These are phyloP conservation scores for Candida gorgasii DNA, from an alignment of 805 yeast species.

Conservation along the genomic window DNA sequence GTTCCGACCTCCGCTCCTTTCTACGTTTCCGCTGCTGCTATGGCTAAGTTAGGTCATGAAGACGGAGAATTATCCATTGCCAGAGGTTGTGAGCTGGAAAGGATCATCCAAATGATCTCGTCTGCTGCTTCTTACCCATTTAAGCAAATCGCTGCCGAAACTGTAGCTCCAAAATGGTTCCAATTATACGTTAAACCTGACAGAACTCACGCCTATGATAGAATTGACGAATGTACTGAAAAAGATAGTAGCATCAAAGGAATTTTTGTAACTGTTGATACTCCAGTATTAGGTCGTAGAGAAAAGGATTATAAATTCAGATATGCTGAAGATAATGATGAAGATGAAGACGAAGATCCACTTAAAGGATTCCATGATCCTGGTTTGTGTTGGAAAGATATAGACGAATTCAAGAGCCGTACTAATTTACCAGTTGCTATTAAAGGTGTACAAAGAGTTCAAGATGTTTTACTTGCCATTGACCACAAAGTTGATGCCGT, in stretches of 20 bases:
- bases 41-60: slow-evolving; percentile 43
- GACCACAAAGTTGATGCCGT: slow-evolving; percentile 74
- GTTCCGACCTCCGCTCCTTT: slow-evolving; percentile 42
- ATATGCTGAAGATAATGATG: slow-evolving; percentile 24
- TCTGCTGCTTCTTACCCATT: slow-evolving; percentile 41
- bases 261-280: slow-evolving; percentile 55
- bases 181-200: slow-evolving; percentile 50
- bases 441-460: slow-evolving; percentile 84
- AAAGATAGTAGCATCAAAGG: slow-evolving; percentile 40
- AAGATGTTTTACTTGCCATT: slow-evolving; percentile 73
- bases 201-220: slow-evolving; percentile 28
- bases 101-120: slow-evolving; percentile 51
- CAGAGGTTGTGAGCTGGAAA: slow-evolving; percentile 39
- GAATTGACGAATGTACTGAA: slow-evolving; percentile 39
- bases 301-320: slow-evolving; percentile 47
- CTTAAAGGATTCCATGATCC: slow-evolving; percentile 15
- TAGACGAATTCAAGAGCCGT: slow-evolving; percentile 52
- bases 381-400: slow-evolving; percentile 28
- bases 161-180: slow-evolving; percentile 32
- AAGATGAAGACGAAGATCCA: slow-evolving; percentile 28
- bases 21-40: slow-evolving; percentile 51
- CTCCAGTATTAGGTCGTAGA: slow-evolving; percentile 54
- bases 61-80: slow-evolving; percentile 46
- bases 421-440: slow-evolving; percentile 62
- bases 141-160: slow-evolving; percentile 40